Base-by-base conservation (phyloP, 805 yeast species). In the Yamadazyma phyllophila region DNA sequence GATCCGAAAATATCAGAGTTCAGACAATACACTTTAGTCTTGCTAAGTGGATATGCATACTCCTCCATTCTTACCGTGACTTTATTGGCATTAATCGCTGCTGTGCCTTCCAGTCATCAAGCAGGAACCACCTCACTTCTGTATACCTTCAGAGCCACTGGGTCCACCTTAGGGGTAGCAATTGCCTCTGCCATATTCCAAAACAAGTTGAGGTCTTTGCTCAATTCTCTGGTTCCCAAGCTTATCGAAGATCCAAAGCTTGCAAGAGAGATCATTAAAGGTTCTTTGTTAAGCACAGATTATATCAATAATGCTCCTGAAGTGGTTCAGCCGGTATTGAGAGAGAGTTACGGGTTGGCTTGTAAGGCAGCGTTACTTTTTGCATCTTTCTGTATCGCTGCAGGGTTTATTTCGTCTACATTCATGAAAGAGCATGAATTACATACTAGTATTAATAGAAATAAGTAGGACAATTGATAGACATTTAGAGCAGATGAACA, bases 51-150 rank as follows among this genome's bases (percentile, higher is more conserved):
- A 7, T 67, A 79, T 29, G 88, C 86, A 0, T 81, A 83, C 53
- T 80, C 94, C 0, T 67, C 79, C 3, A 72, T 81, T 60, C 71
- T 88, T 49, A 88, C 96, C 0, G 79, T 86, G 2, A 81, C 91
- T 0, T 67, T 88, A 38, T 63, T 88, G 31, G 85, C 95, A 0
- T 73, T 88, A 63, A 84, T 88, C 43, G 82, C 94, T 0, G 79
- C 92, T 1, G 94, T 85, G 2, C 82, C 85, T 8, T 63, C 71
- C 16, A 74, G 77, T 41, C 77, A 74, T 56, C 96, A 88, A 62
- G 96, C 97, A 1, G 77, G 89, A 15, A 84, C 92, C 2, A 90
- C 97, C 0, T 87, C 96, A 0, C 86, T 91, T 46, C 96, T 88
- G 58, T 90, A 91, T 61, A 90, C 91, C 0, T 88, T 85, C 69